Conservation (phyloP, 306 rosid species). For the Dryas drummondii region DNA sequence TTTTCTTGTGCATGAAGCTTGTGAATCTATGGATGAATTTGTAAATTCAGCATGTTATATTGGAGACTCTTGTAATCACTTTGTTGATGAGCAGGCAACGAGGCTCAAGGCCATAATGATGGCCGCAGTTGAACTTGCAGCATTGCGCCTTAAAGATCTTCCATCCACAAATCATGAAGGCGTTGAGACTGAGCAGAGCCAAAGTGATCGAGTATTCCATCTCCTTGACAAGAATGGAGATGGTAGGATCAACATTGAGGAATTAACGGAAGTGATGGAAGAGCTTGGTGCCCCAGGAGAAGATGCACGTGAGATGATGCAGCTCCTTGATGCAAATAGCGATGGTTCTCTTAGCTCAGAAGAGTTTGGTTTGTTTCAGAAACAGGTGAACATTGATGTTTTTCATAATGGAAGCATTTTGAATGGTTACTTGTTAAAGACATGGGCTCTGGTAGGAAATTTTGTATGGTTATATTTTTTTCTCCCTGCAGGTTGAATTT, state of each 20-base stretch:
- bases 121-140: conserved; percentile 97
- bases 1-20: background rate
- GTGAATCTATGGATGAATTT: background rate
- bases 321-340: conserved; percentile 57
- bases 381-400: conserved; percentile 49
- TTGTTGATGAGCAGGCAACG: conserved; percentile 60
- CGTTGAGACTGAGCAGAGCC: conserved; percentile 50
- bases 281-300: conserved; percentile 94
- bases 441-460: background rate
- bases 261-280: conserved; percentile 88
- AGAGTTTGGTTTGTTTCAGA: conserved; percentile 59
- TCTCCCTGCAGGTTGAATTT: conserved; percentile 61
- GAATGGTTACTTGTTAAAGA: background rate
- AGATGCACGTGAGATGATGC: conserved; percentile 76
- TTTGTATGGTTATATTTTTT: background rate
- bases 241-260: conserved; percentile 86
- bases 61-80: background rate
- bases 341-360: conserved; percentile 67
- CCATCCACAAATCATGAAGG: conserved; percentile 52
- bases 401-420: background rate
- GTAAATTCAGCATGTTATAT: background rate
- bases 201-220: conserved; percentile 60
- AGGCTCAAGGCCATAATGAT: conserved; percentile 79
- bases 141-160: conserved; percentile 76
- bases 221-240: conserved; percentile 97